These are phyloP conservation scores for Cercospora canescens DNA, from an alignment of 2,329 filamentous ascomycete genomes.

Conservation along the genomic window DNA sequence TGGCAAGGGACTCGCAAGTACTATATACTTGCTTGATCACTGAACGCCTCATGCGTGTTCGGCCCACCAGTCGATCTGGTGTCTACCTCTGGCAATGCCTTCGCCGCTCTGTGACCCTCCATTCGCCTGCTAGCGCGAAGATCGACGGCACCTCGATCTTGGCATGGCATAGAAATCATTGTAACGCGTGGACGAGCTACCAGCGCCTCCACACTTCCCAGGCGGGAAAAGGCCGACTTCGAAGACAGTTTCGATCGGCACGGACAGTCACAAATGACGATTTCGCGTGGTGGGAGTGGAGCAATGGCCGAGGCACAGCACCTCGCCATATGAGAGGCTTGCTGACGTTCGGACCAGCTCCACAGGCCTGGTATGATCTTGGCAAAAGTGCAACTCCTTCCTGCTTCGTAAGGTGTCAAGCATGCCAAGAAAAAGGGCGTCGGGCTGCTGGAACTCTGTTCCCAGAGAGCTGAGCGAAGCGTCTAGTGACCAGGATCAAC, in stretches of 20 bases:
- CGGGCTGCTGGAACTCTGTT: slow-evolving; percentile 2
- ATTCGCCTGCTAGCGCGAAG: neutral
- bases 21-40: slow-evolving; percentile 17
- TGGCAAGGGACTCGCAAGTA: neutral
- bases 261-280: neutral
- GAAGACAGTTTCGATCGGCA: neutral
- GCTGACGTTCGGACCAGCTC: neutral
- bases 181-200: neutral
- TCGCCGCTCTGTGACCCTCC: neutral
- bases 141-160: neutral
- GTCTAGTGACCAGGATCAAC: neutral
- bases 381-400: slow-evolving; percentile 14
- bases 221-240: neutral
- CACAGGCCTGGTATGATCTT: slow-evolving; percentile 5
- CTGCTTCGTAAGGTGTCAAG: slow-evolving; percentile 15
- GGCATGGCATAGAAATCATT: neutral
- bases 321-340: neutral
- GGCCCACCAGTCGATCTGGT: slow-evolving; percentile 1
- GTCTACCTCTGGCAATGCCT: neutral
- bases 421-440: slow-evolving; percentile 12
- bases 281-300: neutral
- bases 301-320: slow-evolving; percentile 7
- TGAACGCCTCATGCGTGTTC: neutral
- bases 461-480: neutral
- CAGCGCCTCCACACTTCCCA: slow-evolving; percentile 2